These are phyloP conservation scores for Psidium guajava DNA, from an alignment of 345 rosid species.

Conservation along the genomic window DNA sequence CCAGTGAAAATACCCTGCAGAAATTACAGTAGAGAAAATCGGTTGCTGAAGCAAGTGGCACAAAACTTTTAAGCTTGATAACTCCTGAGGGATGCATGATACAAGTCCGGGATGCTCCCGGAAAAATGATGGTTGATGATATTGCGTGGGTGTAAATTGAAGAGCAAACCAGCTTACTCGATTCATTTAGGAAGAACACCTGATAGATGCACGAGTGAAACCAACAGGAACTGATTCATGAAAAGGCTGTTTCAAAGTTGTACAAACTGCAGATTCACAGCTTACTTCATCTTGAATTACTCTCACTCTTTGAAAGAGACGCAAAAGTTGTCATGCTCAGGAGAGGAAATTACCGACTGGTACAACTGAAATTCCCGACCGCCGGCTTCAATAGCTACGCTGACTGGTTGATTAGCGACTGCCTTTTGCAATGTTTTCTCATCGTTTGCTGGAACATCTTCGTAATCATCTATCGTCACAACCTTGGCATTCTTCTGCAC, in stretches of 20 bases:
- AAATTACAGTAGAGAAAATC: not conserved
- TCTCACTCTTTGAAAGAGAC: not conserved
- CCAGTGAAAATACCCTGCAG: slow-evolving; percentile 79
- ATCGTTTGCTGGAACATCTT: slow-evolving; percentile 54
- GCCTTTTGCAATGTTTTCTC: slow-evolving; percentile 68
- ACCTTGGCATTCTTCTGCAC: slow-evolving; percentile 80
- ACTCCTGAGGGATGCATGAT: not conserved
- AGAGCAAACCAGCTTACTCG: not conserved
- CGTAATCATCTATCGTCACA: slow-evolving; percentile 61
- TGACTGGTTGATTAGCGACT: slow-evolving; percentile 66
- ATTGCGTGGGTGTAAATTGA: not conserved
- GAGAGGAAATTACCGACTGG: slow-evolving; percentile 29
- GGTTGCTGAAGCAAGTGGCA: not conserved
- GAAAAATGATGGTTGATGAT: not conserved
- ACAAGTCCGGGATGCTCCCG: not conserved
- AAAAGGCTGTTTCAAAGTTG: not conserved
- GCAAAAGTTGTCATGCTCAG: not conserved
- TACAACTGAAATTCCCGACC: slow-evolving; percentile 78
- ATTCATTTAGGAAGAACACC: not conserved
- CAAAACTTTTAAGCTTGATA: not conserved
- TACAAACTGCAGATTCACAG: not conserved
- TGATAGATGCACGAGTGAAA: not conserved
- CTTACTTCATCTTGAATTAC: not conserved
- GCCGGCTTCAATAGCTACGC: slow-evolving; percentile 78
- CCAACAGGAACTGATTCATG: not conserved